phyloP scores from a whole-genome alignment of 1,284 basidiomycete species.

The Cryptococcus neoformans region DNA sequence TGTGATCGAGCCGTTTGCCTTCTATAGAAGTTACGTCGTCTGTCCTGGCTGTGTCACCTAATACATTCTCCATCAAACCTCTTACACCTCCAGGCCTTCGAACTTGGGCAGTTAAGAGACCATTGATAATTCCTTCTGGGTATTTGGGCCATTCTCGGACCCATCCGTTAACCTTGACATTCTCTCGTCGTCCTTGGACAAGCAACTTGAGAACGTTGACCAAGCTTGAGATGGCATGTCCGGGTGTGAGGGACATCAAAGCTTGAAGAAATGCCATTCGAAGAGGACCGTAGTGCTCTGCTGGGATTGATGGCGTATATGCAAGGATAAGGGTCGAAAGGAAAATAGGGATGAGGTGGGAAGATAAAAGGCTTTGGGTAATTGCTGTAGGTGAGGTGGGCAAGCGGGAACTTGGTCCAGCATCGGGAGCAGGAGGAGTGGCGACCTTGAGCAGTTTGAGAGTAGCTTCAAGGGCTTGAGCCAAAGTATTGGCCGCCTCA shows the following conservation, averaged over 20 bases:
- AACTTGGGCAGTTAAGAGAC: slow-evolving; percentile 30
- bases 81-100: slow-evolving; percentile 31
- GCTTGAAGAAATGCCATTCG: slow-evolving; percentile 15
- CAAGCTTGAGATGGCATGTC: slow-evolving; percentile 28
- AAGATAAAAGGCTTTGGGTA: slow-evolving; percentile 24
- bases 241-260: slow-evolving; percentile 20
- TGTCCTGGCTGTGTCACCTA: slow-evolving; percentile 31
- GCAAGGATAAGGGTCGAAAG: slow-evolving; percentile 28
- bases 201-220: slow-evolving; percentile 24
- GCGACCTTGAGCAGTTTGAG: slow-evolving; percentile 19
- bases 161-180: slow-evolving; percentile 20
- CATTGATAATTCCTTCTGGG: slow-evolving; percentile 24
- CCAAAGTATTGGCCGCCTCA: slow-evolving; percentile 2
- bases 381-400: slow-evolving; percentile 23
- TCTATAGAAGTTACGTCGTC: slow-evolving; percentile 26
- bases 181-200: slow-evolving; percentile 9
- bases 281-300: slow-evolving; percentile 13
- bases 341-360: slow-evolving; percentile 27
- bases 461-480: slow-evolving; percentile 6
- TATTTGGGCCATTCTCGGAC: slow-evolving; percentile 32
- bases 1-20: slow-evolving; percentile 32
- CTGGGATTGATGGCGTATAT: slow-evolving; percentile 29
- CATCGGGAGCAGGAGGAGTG: slow-evolving; percentile 14
- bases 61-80: slow-evolving; percentile 39
- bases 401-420: slow-evolving; percentile 14